phyloP scores from a whole-genome alignment of 768 basidiomycete species.

The Mycena venus region DNA sequence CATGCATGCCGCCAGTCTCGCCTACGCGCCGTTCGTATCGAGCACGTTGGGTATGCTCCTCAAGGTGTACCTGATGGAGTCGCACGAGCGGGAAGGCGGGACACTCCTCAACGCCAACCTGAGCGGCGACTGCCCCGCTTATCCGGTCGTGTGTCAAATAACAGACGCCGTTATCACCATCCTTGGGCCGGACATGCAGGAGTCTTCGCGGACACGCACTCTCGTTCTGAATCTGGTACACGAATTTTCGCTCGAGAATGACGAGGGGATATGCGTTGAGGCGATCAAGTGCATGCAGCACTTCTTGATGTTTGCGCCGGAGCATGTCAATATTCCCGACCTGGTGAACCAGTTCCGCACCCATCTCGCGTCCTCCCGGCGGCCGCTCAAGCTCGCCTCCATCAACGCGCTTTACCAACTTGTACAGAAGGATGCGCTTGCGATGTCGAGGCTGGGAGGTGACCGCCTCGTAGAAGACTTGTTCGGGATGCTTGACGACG shows the following conservation, averaged over 20 bases:
- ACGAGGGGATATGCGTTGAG: slow-evolving; percentile 91
- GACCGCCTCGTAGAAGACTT: slow-evolving; percentile 95
- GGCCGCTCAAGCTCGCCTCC: slow-evolving; percentile 92
- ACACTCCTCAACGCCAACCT: slow-evolving; percentile 85
- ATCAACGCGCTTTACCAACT: slow-evolving; percentile 98
- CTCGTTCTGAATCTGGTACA: slow-evolving; percentile 88
- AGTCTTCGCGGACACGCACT: slow-evolving; percentile 82
- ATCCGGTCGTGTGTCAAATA: slow-evolving; percentile 91
- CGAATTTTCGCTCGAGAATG: slow-evolving; percentile 87
- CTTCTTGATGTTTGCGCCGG: slow-evolving; percentile 94
- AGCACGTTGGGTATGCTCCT: slow-evolving; percentile 91
- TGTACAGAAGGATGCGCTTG: slow-evolving; percentile 92
- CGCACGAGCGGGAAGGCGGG: slow-evolving; percentile 95
- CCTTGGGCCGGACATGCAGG: slow-evolving; percentile 95
- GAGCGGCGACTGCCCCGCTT: slow-evolving; percentile 91
- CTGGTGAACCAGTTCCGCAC: slow-evolving; percentile 83
- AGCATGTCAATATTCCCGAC: slow-evolving; percentile 84
- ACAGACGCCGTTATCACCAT: slow-evolving; percentile 95
- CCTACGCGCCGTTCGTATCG: slow-evolving; percentile 90
- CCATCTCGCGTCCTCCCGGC: slow-evolving; percentile 83
- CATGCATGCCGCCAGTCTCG: slow-evolving; percentile 91
- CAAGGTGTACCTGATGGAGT: slow-evolving; percentile 90
- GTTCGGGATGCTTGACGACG: slow-evolving; percentile 95
- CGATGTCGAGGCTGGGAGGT: slow-evolving; percentile 94
- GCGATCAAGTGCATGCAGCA: slow-evolving; percentile 98